A percentile compares a stretch with the other conserved stretches of the same genome.
These are phyloP conservation scores for Penicillium subrubescens DNA, from an alignment of 495 filamentous ascomycete genomes.

Conservation along the genomic window DNA sequence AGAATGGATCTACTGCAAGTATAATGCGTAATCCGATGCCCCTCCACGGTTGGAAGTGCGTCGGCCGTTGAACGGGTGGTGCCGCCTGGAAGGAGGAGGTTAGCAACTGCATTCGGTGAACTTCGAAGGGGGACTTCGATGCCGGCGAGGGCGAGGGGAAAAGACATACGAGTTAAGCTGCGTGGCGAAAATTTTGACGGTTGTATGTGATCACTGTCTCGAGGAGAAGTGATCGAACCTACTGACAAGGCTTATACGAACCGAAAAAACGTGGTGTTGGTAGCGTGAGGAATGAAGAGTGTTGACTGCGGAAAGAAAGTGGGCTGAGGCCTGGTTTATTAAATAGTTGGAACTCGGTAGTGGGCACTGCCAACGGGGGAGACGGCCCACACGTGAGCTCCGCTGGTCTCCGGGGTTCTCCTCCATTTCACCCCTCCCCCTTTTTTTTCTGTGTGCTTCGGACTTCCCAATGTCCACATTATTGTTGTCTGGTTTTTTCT, in stretches of 20 bases:
- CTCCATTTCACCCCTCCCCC: conserved; percentile 4
- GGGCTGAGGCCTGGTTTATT: conserved; percentile 11
- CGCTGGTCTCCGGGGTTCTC: conserved; percentile 16
- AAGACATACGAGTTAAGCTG: conserved; percentile 51
- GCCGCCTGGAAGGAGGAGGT: conserved; percentile 59
- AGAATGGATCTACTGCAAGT: conserved; percentile 55
- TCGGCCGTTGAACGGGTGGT: conserved; percentile 97
- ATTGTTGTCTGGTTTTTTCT: conserved; percentile 1
- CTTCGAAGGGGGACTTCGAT: neutral
- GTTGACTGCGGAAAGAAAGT: conserved; percentile 7
- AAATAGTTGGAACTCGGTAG: conserved; percentile 7
- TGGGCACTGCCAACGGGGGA: neutral
- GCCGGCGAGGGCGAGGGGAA: conserved; percentile 1
- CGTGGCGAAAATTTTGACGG: conserved; percentile 55
- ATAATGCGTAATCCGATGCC: conserved; percentile 76
- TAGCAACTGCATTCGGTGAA: neutral
- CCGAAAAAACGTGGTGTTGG: conserved; percentile 22
- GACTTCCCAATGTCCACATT: neutral
- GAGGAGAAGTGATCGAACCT: conserved; percentile 44
- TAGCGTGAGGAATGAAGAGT: conserved; percentile 10
- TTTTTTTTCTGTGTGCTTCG: neutral
- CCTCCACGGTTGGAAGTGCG: conserved; percentile 87
- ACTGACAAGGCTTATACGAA: conserved; percentile 41
- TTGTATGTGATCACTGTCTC: conserved; percentile 48
- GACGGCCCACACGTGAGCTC: conserved; percentile 18